Conservation (phyloP, 139 green algal species). For the Volvox reticuliferus region DNA sequence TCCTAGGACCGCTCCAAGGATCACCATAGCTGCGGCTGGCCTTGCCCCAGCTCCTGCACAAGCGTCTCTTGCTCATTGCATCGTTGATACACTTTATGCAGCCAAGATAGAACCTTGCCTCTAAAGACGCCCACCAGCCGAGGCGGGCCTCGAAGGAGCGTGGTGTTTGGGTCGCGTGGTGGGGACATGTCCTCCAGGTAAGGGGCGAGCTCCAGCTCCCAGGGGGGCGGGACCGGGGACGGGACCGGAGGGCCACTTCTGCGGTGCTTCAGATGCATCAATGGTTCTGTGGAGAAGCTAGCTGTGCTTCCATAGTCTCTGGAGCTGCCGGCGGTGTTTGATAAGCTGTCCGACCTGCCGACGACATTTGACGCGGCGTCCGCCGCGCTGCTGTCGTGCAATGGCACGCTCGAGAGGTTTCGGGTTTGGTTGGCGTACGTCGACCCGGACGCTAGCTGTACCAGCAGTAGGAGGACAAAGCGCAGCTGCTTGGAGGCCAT, state of each 20-base stretch:
- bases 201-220: slow-evolving; percentile 3
- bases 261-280: too few relatives aligned
- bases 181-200: neutral
- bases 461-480: neutral
- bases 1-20: too few relatives aligned
- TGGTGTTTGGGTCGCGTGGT: neutral
- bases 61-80: too few relatives aligned
- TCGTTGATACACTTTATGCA: too few relatives aligned
- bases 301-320: neutral
- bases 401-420: neutral
- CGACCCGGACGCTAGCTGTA: neutral
- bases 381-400: neutral
- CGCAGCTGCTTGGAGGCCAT: neutral
- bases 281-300: neutral
- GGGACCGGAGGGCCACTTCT: too few relatives aligned
- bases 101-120: neutral
- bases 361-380: neutral
- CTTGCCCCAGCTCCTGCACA: too few relatives aligned
- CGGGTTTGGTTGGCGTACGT: neutral
- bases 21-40: too few relatives aligned
- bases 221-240: neutral
- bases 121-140: slow-evolving; percentile 1
- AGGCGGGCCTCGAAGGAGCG: neutral
- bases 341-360: neutral
- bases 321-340: neutral